Evolutionary conservation across 495 filamentous ascomycete species (phyloP), one percentile per base, ranked within the genome.

Genomic region (Penicillium malachiteum): DNA sequence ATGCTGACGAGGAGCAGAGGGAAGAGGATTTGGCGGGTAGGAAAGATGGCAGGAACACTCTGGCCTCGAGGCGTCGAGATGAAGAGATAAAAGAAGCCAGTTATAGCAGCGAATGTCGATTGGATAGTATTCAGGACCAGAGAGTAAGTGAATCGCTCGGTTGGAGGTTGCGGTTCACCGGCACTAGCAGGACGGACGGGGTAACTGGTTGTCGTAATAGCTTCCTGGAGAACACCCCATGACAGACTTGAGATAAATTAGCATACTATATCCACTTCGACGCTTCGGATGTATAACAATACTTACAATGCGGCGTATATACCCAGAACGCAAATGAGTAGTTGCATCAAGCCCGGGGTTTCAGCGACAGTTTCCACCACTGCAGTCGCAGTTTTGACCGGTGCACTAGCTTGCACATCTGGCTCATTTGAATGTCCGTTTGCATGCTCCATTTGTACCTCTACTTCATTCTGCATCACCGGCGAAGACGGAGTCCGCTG

Each of bases 41-140:
- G 94, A 71, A 97, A 92, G 63, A 96, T 81, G 2, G 78, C 68
- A 8, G 87, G 80, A 3, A 87, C 71, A 16, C 71, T 72, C 46
- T 73, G 74, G 14, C 80, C 65, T 17, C 75, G 71, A 2, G 86
- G 83, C 2, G 86, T 87, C 21, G 85, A 86, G 60, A 82, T 71
- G 58, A 79, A 76, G 47, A 95, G 89, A 79, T 97, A 98, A 50
- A 87, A 50, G 65, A 87, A 87, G 56, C 94, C 95, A 3, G 84
- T 87, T 14, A 87, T 69, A 8, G 87, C 88, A 14, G 93, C 95
- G 71, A 96, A 94, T 58, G 86, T 78, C 46, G 94, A 96, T 74
- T 98, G 94, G 62, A 97, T 86, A 7, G 95, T 96, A 72, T 97
- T 96, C 52, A 98, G 82, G 69, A 97, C 92, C 55, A 98, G 84